Evolutionary conservation across 2,329 filamentous ascomycete species (phyloP).

Genomic region (Teratosphaeria destructans): DNA sequence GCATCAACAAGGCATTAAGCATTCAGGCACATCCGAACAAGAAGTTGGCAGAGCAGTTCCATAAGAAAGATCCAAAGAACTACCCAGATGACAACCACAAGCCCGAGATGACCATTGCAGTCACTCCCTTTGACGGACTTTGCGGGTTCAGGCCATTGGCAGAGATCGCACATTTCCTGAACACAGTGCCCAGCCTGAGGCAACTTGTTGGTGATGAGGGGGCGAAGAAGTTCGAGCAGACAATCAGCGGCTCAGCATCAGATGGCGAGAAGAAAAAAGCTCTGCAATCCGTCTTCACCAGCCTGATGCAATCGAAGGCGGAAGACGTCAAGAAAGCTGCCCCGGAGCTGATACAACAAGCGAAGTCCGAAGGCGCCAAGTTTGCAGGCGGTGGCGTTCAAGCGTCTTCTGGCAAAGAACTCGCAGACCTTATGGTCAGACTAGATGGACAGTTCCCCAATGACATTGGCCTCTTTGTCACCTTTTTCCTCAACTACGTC

Average conservation of each 20-base stretch:
- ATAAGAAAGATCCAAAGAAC: slow-evolving; percentile 78
- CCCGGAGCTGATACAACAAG: slow-evolving; percentile 59
- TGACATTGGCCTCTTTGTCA: slow-evolving; percentile 87
- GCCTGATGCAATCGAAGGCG: slow-evolving; percentile 67
- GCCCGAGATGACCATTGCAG: slow-evolving; percentile 97
- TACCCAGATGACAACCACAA: slow-evolving; percentile 99
- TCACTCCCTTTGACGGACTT: slow-evolving; percentile 90
- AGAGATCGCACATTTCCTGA: slow-evolving; percentile 79
- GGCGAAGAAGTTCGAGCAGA: slow-evolving; percentile 35
- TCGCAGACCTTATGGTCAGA: slow-evolving; percentile 66
- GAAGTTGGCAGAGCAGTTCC: slow-evolving; percentile 80
- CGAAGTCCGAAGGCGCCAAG: slow-evolving; percentile 54
- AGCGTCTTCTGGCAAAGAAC: slow-evolving; percentile 56
- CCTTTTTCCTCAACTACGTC: slow-evolving; percentile 96
- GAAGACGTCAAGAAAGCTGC: slow-evolving; percentile 55
- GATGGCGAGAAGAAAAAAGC: slow-evolving; percentile 55
- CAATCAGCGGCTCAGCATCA: slow-evolving; percentile 43
- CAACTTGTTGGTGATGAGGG: slow-evolving; percentile 39
- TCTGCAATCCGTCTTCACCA: slow-evolving; percentile 63
- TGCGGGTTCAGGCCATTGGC: slow-evolving; percentile 85
- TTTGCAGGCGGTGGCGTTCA: slow-evolving; percentile 65
- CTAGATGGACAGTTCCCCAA: slow-evolving; percentile 75
- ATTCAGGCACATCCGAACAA: slow-evolving; percentile 72
- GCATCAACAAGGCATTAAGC: slow-evolving; percentile 87
- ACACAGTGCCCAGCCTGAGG: slow-evolving; percentile 46